Conservation (phyloP, 208 protist genomes). For the Vickermania ingenoplastis region DNA sequence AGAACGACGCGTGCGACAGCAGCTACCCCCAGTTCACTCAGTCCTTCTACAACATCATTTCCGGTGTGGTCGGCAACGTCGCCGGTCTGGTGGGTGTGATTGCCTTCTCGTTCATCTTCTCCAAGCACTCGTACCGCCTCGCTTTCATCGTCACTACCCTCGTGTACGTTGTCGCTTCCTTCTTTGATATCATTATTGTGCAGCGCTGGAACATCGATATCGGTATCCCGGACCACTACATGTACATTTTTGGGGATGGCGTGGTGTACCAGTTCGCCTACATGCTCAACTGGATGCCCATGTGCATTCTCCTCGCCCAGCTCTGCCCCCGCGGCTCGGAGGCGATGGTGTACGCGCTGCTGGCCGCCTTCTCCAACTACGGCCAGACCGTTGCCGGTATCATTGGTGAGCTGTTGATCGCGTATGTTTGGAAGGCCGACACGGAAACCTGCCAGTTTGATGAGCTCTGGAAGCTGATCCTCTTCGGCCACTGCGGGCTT, state of each 20-base stretch:
- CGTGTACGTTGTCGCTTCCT: conserved; percentile 25
- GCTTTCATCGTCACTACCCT: conserved; percentile 37
- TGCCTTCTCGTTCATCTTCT: conserved; percentile 53
- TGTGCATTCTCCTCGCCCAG: conserved; percentile 63
- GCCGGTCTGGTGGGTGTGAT: conserved; percentile 48
- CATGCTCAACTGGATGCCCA: conserved; percentile 70
- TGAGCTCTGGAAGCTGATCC: conserved; percentile 11
- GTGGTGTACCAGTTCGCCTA: conserved; percentile 50
- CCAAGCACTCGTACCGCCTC: conserved; percentile 47
- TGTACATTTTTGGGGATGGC: conserved; percentile 64
- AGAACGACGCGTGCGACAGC: conserved; percentile 5
- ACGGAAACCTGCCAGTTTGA: conserved; percentile 25
- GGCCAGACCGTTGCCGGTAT: conserved; percentile 31
- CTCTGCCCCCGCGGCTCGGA: conserved; percentile 80
- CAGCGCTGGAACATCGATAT: conserved; percentile 60
- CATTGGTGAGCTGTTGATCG: conserved; percentile 44
- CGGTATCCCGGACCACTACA: conserved; percentile 48
- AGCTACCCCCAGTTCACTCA: conserved; percentile 58
- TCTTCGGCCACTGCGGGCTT: neutral
- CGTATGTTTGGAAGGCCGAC: conserved; percentile 32
- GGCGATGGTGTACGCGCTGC: conserved; percentile 65
- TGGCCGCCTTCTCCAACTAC: conserved; percentile 76
- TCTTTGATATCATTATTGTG: conserved; percentile 72
- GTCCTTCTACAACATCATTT: conserved; percentile 64
- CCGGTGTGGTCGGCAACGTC: conserved; percentile 32